Conservation (phyloP, 257 asterid species). For the Solanum verrucosum region DNA sequence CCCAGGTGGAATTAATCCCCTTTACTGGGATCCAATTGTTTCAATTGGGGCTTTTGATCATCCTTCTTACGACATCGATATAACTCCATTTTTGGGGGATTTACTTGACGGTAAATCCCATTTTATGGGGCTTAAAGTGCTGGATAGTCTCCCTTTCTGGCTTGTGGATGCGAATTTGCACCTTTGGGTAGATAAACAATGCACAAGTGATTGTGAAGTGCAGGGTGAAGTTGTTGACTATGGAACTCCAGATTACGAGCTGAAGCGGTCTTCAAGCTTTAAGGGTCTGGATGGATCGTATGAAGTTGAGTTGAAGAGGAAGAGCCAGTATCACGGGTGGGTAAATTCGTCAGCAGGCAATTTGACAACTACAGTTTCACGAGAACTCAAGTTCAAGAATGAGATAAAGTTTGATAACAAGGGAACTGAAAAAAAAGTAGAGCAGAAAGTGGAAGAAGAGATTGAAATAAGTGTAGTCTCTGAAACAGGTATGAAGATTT, state of each 20-base stretch:
- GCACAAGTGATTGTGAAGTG: conserved; percentile 17
- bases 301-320: conserved; percentile 35
- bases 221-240: conserved; percentile 33
- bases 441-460: conserved; percentile 39
- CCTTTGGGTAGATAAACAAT: conserved; percentile 51
- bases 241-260: conserved; percentile 15
- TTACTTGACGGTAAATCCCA: conserved; percentile 55
- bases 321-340: conserved; percentile 55
- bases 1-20: conserved; percentile 70
- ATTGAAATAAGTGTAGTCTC: conserved; percentile 22
- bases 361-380: conserved; percentile 26
- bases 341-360: conserved; percentile 63
- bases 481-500: not conserved
- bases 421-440: conserved; percentile 37
- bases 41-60: conserved; percentile 76
- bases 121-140: conserved; percentile 41
- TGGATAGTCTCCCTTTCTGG: conserved; percentile 60
- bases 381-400: conserved; percentile 40
- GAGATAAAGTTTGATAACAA: conserved; percentile 22
- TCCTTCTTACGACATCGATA: conserved; percentile 69
- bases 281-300: conserved; percentile 43
- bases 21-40: conserved; percentile 77
- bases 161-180: conserved; percentile 75
- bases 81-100: conserved; percentile 58
- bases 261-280: conserved; percentile 25